Percentiles rank a stretch among this genome's conserved stretches.
Conservation (phyloP, 345 rosid species). For the Chamaenerion angustifolium region DNA sequence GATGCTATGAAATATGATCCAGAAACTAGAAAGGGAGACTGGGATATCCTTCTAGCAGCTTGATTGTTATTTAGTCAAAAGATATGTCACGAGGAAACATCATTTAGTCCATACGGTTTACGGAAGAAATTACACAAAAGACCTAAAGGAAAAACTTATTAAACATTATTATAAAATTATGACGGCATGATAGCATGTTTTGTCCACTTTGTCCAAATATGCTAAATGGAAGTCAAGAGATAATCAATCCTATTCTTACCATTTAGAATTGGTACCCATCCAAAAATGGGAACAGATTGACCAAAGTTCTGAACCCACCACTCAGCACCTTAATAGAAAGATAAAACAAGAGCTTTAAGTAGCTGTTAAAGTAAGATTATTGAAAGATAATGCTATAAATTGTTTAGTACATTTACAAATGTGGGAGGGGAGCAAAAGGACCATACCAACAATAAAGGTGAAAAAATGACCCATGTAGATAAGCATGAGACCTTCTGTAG, state of each 20-base stretch:
- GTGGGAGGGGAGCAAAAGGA: not conserved
- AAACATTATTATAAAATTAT: no score
- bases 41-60: no score
- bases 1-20: no score
- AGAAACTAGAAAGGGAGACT: no score
- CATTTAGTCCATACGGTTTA: no score
- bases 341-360: conserved; percentile 2
- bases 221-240: not conserved
- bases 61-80: no score
- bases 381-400: not conserved
- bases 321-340: conserved; percentile 49
- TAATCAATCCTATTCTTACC: conserved; percentile 27
- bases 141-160: no score
- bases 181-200: no score
- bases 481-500: conserved; percentile 91
- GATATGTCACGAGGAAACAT: no score
- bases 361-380: not conserved
- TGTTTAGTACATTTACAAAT: no score
- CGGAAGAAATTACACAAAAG: no score
- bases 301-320: conserved; percentile 87
- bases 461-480: conserved; percentile 62
- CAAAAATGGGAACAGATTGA: conserved; percentile 48
- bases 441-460: conserved; percentile 74
- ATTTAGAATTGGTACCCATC: conserved; percentile 66
- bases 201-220: no score